Evolutionary conservation across 495 filamentous ascomycete genomes (phyloP).

Genomic region (Mytilinidion resinicola): DNA sequence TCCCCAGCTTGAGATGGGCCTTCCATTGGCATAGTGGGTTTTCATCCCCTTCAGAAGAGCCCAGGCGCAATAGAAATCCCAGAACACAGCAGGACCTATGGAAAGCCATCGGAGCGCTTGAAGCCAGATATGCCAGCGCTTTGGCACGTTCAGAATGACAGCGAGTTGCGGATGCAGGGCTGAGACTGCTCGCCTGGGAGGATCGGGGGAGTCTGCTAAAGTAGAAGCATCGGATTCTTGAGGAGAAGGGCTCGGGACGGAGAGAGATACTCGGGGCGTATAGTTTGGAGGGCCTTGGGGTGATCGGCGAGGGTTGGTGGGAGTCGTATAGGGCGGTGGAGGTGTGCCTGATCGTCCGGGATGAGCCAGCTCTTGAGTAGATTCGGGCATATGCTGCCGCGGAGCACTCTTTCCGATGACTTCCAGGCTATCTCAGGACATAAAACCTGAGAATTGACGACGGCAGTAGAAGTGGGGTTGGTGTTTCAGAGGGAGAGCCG

Average conservation of each 20-base stretch:
- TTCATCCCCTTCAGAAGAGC: neutral
- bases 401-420: neutral
- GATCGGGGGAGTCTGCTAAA: neutral
- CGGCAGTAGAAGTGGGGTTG: no score
- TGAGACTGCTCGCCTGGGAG: constrained; percentile 4
- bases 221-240: neutral
- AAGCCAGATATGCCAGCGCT: constrained; percentile 57
- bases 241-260: neutral
- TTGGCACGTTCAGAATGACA: constrained; percentile 56
- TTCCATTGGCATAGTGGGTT: neutral
- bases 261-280: neutral
- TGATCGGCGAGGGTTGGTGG: neutral
- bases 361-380: neutral
- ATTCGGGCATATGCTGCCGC: constrained; percentile 10
- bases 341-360: neutral
- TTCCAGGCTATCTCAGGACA: no score
- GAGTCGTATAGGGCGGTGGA: constrained; percentile 1
- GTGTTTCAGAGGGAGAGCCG: no score
- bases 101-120: constrained; percentile 56
- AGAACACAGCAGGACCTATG: constrained; percentile 54
- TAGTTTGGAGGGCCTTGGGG: neutral
- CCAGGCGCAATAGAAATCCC: constrained; percentile 53
- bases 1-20: neutral
- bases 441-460: no score
- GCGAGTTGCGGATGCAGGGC: constrained; percentile 58